phyloP scores from a whole-genome alignment of 441 rosid genomes.

The Erodium chrysanthum region DNA sequence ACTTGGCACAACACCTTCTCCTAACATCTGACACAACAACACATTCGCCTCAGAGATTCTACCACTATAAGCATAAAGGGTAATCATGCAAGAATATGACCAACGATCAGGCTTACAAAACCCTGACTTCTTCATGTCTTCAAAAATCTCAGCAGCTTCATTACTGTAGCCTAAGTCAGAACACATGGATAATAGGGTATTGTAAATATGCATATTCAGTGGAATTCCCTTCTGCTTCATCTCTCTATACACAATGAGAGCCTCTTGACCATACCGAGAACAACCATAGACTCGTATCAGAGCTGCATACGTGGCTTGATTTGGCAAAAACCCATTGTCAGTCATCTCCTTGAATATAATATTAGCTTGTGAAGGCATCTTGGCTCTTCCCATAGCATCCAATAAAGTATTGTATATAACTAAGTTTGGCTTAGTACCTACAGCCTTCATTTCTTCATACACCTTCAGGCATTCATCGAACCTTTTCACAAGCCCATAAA shows the following conservation, averaged over 20 bases:
- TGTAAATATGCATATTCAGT: neutral
- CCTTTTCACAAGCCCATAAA: neutral
- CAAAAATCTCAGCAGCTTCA: conserved; percentile 4
- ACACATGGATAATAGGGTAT: neutral
- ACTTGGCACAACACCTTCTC: neutral
- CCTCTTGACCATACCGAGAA: neutral
- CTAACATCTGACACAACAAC: neutral
- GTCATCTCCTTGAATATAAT: conserved; percentile 1
- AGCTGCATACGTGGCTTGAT: neutral
- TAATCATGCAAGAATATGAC: neutral
- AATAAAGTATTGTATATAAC: conserved; percentile 1
- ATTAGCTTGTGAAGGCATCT: neutral
- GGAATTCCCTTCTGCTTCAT: neutral
- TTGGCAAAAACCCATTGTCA: neutral
- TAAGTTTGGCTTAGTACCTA: neutral
- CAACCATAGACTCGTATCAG: neutral
- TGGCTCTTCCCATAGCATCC: conserved; percentile 3
- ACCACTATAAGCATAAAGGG: neutral
- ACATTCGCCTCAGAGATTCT: neutral
- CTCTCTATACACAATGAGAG: neutral
- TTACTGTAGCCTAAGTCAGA: neutral
- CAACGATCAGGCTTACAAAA: neutral
- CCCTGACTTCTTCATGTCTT: neutral
- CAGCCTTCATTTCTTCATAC: neutral
- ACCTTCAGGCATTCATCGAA: neutral